Evolutionary conservation across 768 basidiomycete genomes (phyloP), one percentile per base, ranked within the genome.

Genomic region (Mycena belliarum): DNA sequence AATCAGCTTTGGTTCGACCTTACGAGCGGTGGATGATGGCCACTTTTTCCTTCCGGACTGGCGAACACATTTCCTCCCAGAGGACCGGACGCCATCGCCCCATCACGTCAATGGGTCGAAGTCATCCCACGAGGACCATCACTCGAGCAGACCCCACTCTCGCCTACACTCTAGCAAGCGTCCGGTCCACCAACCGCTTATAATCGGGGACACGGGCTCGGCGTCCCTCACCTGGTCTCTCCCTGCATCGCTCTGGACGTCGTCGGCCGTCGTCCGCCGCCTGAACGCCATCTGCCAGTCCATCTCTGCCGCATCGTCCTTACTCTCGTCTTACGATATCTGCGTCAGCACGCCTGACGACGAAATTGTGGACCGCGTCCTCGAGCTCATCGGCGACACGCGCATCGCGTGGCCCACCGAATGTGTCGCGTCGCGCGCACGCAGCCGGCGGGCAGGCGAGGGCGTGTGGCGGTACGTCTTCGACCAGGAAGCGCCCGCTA

Each of bases 391-490:
- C 42, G 85, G 86, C 62, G 90, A 92, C 59, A 79, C 87, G 12
- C 82, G 86, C 24, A 77, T 91, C 32, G 86, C 87, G 15, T 92
- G 88, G 88, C 88, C 88, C 11, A 87, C 85, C 1, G 85, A 92
- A 24, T 82, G 85, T 59, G 73, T 87, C 33, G 81, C 79, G 4
- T 73, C 79, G 49, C 78, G 77, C 51, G 79, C 82, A 2, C 77
- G 77, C 52, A 74, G 70, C 18, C 81, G 78, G 46, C 75, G 82
- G 2, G 78, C 79, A 15, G 87, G 84, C 1, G 75, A 75, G 38
- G 80, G 81, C n/a, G 88, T 90, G 6, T 92, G 85, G 85, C 79
- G 90, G 55, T 92, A 89, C 64, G 83, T 89, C 18, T 92, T 92
- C 67, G 90, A 92, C 70, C 90, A 92, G 72, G 90, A 89, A 64